These are phyloP conservation scores for Pilaira anomala DNA, from an alignment of 192 early-diverging fungal species.

Conservation along the genomic window DNA sequence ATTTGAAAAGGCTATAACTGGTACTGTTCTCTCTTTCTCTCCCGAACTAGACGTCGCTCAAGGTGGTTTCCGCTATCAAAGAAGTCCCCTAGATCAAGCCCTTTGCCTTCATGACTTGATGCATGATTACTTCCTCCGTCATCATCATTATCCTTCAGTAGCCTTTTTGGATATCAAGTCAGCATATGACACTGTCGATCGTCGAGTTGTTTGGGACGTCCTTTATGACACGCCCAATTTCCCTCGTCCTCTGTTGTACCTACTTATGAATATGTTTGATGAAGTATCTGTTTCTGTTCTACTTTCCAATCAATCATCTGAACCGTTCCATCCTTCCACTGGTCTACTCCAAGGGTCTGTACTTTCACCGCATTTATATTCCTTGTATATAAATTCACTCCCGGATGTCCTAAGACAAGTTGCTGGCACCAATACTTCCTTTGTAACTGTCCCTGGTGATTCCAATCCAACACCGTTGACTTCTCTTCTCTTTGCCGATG, in stretches of 20 bases:
- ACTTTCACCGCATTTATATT: constrained; percentile 23
- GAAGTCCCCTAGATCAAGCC: constrained; percentile 18
- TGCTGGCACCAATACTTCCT: neutral
- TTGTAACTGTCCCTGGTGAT: neutral
- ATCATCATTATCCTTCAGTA: constrained; percentile 5
- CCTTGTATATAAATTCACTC: constrained; percentile 24
- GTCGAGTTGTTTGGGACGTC: constrained; percentile 11
- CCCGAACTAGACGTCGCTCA: constrained; percentile 11
- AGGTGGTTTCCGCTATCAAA: constrained; percentile 16
- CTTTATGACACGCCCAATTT: neutral
- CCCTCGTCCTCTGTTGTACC: neutral
- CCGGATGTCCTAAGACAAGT: neutral
- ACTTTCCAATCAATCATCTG: neutral
- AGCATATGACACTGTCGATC: constrained; percentile 24
- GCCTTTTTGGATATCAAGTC: constrained; percentile 28
- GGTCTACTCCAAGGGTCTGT: constrained; percentile 25
- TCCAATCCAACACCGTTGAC: constrained; percentile 1
- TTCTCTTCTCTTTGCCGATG: constrained; percentile 16
- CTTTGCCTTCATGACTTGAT: constrained; percentile 21
- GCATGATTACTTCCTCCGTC: neutral
- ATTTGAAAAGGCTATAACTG: constrained; percentile 17
- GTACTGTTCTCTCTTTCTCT: neutral
- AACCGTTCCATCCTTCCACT: constrained; percentile 5
- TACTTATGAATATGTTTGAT: constrained; percentile 19
- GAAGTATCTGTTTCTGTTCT: constrained; percentile 5